Conservation (phyloP, 2,329 filamentous ascomycete genomes). For the Botrytis elliptica region DNA sequence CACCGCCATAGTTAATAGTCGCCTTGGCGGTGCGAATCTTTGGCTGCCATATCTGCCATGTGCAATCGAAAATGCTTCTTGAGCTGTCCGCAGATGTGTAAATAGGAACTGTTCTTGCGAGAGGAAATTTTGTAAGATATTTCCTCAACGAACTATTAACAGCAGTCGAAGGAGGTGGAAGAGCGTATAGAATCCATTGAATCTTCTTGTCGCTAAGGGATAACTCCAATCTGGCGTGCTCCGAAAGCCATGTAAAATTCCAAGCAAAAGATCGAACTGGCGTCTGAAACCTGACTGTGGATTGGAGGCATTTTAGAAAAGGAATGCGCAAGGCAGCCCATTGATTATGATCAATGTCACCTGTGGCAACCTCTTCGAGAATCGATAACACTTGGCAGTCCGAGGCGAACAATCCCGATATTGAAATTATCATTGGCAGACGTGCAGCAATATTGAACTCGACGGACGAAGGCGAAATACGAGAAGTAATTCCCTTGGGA, state of each 20-base stretch:
- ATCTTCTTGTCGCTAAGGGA: slow-evolving; percentile 37
- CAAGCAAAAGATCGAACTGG: slow-evolving; percentile 22
- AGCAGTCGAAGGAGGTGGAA: slow-evolving; percentile 30
- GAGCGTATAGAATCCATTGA: slow-evolving; percentile 50
- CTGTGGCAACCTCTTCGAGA: slow-evolving; percentile 39
- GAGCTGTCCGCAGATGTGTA: neutral
- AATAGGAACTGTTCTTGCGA: slow-evolving; percentile 47
- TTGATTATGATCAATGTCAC: slow-evolving; percentile 28
- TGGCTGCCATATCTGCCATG: slow-evolving; percentile 47
- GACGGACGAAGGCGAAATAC: slow-evolving; percentile 38
- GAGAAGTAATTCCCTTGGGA: slow-evolving; percentile 45
- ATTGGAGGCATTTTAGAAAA: slow-evolving; percentile 38
- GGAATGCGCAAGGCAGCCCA: slow-evolving; percentile 41
- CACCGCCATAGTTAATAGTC: slow-evolving; percentile 41
- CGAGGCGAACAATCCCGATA: slow-evolving; percentile 17
- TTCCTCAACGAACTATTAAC: slow-evolving; percentile 43
- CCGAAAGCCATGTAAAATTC: slow-evolving; percentile 43
- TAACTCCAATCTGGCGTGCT: slow-evolving; percentile 43
- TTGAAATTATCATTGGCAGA: neutral
- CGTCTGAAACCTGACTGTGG: slow-evolving; percentile 39
- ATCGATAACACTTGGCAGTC: slow-evolving; percentile 36
- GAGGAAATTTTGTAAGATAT: slow-evolving; percentile 43
- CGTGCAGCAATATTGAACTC: neutral
- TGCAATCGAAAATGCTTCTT: slow-evolving; percentile 41
- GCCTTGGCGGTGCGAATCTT: slow-evolving; percentile 40